Evolutionary conservation across 257 asterid species (phyloP).

Genomic region (Dorcoceras hygrometricum): DNA sequence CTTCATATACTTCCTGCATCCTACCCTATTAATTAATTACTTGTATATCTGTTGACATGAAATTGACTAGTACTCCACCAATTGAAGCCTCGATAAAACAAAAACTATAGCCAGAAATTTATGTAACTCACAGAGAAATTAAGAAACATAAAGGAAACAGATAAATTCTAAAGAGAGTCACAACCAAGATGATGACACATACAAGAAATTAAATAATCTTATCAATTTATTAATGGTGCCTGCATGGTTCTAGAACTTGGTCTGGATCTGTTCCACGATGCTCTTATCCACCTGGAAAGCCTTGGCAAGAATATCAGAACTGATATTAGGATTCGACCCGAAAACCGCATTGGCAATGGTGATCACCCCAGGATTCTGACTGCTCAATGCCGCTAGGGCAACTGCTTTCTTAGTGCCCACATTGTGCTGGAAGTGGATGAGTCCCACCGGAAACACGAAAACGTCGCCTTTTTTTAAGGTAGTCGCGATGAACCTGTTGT

Average conservation of each 20-base stretch:
- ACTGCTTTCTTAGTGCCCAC: constrained; percentile 24
- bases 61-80: too few species aligned
- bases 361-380: not conserved
- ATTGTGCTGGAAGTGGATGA: constrained; percentile 26
- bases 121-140: not conserved
- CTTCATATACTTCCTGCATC: too few species aligned
- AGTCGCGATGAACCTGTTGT: constrained; percentile 4
- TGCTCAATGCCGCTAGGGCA: constrained; percentile 23
- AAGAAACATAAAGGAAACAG: not conserved
- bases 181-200: not conserved
- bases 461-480: constrained; percentile 23
- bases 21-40: too few species aligned
- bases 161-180: too few species aligned
- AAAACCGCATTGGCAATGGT: constrained; percentile 9
- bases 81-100: too few species aligned
- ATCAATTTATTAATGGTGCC: not conserved
- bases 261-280: constrained; percentile 1
- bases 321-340: constrained; percentile 8
- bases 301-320: constrained; percentile 6
- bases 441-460: constrained; percentile 25
- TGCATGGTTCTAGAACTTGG: not conserved
- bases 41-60: too few species aligned
- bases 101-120: not conserved
- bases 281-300: constrained; percentile 16
- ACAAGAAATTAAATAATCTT: too few species aligned